phyloP scores from a whole-genome alignment of 805 yeast genomes.

The Myxozyma vanderwaltii region DNA sequence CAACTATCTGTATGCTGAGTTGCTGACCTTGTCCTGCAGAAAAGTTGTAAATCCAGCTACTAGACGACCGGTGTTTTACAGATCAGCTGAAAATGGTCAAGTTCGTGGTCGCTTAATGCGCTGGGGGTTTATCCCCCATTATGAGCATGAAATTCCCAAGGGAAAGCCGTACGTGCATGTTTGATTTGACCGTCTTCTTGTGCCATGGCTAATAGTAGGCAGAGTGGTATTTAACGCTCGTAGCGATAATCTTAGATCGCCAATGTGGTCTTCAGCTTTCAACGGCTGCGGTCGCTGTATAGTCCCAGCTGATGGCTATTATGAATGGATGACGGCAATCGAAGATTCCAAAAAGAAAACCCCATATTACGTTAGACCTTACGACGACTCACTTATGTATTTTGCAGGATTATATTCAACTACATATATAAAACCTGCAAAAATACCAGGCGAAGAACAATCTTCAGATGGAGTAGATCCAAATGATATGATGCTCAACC shows the following conservation, averaged over 20 bases:
- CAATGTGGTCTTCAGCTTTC: constrained; percentile 60
- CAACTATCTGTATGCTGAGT: too few species aligned
- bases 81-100: background rate
- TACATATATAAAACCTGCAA: constrained; percentile 40
- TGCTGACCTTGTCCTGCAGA: constrained; percentile 8
- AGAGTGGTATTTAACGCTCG: constrained; percentile 61
- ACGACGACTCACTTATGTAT: constrained; percentile 55
- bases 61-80: constrained; percentile 23
- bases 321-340: constrained; percentile 62
- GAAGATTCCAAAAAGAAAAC: constrained; percentile 38
- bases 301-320: constrained; percentile 80
- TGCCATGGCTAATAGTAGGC: background rate
- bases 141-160: constrained; percentile 53
- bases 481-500: background rate
- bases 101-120: constrained; percentile 55
- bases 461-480: background rate
- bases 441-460: background rate
- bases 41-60: constrained; percentile 28
- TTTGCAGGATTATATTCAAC: constrained; percentile 61
- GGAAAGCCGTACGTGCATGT: constrained; percentile 38
- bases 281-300: constrained; percentile 60
- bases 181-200: background rate
- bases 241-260: constrained; percentile 56
- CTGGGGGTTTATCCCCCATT: constrained; percentile 78
- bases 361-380: constrained; percentile 69